phyloP scores from a whole-genome alignment of 139 green algal genomes.

The Volvox africanus region DNA sequence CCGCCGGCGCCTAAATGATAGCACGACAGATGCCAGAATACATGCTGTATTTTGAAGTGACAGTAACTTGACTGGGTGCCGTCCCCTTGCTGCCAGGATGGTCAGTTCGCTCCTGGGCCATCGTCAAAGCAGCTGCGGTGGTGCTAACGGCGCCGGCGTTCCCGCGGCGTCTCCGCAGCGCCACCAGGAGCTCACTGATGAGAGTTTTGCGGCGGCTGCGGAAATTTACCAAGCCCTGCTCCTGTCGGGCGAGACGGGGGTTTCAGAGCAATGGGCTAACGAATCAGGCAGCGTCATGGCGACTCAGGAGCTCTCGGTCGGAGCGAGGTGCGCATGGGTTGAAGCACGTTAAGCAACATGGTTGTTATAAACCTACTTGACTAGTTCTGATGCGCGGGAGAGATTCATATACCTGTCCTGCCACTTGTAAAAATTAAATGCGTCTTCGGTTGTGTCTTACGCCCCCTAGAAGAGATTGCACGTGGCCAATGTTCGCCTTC shows the following conservation, averaged over 20 bases:
- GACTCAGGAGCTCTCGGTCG: neutral
- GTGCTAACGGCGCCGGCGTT: neutral
- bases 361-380: neutral
- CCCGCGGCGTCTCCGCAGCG: neutral
- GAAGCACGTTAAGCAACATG: neutral
- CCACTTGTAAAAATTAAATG: neutral
- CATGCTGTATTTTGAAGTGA: no score
- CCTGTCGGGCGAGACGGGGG: neutral
- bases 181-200: neutral
- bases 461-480: no score
- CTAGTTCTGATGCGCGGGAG: neutral
- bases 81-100: neutral
- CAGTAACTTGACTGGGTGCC: neutral
- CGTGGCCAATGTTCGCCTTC: no score
- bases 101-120: neutral
- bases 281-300: neutral
- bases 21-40: no score
- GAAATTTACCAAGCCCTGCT: conserved; percentile 37
- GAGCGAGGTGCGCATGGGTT: neutral
- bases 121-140: neutral
- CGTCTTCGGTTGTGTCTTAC: neutral
- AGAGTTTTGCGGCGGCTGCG: neutral
- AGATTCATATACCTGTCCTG: neutral
- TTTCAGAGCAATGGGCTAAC: neutral
- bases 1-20: no score